A percentile compares a stretch with the other conserved stretches of the same genome.
These are phyloP conservation scores for barley (Hordeum vulgare) DNA, from an alignment of 176 grass and related monocot species.

Conservation along the genomic window MorexV3_pseudomolecules_assembly NC_058524.1:62656216-62656715, in stretches of 20 bases:
- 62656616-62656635: neutral
- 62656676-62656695: neutral
- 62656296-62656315: no score
- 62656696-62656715: neutral
- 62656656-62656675: neutral
- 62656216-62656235: neutral
- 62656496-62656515: neutral
- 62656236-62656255: neutral
- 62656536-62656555: neutral
- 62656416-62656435: neutral
- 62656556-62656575: neutral
- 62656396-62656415: neutral
- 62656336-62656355: no score
- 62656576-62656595: neutral
- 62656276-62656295: neutral
- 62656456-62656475: neutral
- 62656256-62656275: neutral
- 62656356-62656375: no score
- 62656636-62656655: neutral
- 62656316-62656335: no score
- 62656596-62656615: neutral
- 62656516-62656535: neutral
- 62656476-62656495: neutral
- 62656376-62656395: no score
- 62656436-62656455: neutral